A percentile compares a stretch with the other conserved stretches of the same genome.
These are phyloP conservation scores for Thalassiosira mediterranea DNA, from an alignment of 352 stramenopile species.

Conservation along the genomic window DNA sequence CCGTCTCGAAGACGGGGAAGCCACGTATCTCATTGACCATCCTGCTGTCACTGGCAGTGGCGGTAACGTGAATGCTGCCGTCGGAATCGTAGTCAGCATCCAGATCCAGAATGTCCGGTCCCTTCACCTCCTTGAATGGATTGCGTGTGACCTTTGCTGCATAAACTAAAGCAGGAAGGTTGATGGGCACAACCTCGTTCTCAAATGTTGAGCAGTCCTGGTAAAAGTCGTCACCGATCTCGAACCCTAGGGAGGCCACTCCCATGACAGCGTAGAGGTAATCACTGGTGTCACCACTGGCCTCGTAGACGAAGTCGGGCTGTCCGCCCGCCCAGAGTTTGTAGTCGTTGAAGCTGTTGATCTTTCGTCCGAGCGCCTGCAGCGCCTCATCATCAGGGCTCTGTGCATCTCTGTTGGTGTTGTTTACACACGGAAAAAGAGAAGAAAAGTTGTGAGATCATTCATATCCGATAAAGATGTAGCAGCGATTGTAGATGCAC, in stretches of 20 bases:
- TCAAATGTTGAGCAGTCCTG: conserved; percentile 33
- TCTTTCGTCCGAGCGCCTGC: conserved; percentile 33
- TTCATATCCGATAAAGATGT: no score
- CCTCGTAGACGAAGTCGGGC: conserved; percentile 38
- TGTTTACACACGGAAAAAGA: conserved; percentile 8
- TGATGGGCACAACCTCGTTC: conserved; percentile 7
- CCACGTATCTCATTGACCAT: conserved; percentile 13
- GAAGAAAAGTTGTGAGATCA: no score
- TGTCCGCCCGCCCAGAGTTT: conserved; percentile 23
- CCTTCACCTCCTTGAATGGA: conserved; percentile 23
- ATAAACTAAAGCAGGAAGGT: conserved; percentile 28
- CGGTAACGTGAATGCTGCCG: background rate
- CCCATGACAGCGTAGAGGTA: conserved; percentile 42
- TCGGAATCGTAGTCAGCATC: background rate
- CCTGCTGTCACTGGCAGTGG: conserved; percentile 4
- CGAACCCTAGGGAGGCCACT: conserved; percentile 42
- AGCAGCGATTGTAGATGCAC: no score
- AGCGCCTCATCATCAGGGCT: conserved; percentile 42
- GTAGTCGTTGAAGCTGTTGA: conserved; percentile 27
- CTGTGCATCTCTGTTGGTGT: conserved; percentile 19
- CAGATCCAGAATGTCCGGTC: conserved; percentile 12
- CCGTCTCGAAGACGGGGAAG: conserved; percentile 7
- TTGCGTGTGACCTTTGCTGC: conserved; percentile 17
- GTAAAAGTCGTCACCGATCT: conserved; percentile 45
- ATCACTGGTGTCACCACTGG: conserved; percentile 42